phyloP scores from a whole-genome alignment of 768 basidiomycete genomes.

The Tricholoma terreum region DNA sequence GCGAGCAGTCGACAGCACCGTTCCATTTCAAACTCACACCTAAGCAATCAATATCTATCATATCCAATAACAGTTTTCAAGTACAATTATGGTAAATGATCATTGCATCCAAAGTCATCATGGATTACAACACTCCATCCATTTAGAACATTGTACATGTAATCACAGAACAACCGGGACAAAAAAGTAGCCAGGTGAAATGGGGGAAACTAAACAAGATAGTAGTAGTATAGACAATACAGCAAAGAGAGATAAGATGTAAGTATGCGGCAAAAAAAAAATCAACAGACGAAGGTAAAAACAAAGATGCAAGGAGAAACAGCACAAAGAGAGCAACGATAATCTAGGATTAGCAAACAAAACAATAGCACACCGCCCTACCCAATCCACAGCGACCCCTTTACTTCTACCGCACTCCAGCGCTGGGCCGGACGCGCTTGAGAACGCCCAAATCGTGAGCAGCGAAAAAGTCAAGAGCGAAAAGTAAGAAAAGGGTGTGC shows the following conservation, averaged over 20 bases:
- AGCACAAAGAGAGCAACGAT: not conserved
- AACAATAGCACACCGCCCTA: constrained; percentile 2
- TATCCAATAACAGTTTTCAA: too few relatives aligned
- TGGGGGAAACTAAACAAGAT: not conserved
- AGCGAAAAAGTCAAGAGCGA: not conserved
- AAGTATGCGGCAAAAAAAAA: not conserved
- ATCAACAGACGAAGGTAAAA: not conserved
- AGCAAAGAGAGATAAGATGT: not conserved
- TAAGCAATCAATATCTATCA: too few relatives aligned
- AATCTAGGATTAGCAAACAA: constrained; percentile 2
- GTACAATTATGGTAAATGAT: not conserved
- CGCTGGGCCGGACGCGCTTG: not conserved
- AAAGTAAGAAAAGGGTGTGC: not conserved
- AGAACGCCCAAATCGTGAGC: not conserved
- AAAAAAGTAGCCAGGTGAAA: constrained; percentile 4
- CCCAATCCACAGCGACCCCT: not conserved
- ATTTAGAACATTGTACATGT: constrained; percentile 21
- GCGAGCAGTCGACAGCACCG: constrained; percentile 91
- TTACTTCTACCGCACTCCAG: not conserved
- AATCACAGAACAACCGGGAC: constrained; percentile 15
- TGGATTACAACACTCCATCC: constrained; percentile 14
- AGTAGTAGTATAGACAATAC: constrained; percentile 4
- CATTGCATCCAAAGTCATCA: not conserved
- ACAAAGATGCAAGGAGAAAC: not conserved
- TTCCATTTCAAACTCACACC: too few relatives aligned